Evolutionary conservation across 1,139 yeast species (phyloP).

Genomic region (Taiozyma onychis): DNA sequence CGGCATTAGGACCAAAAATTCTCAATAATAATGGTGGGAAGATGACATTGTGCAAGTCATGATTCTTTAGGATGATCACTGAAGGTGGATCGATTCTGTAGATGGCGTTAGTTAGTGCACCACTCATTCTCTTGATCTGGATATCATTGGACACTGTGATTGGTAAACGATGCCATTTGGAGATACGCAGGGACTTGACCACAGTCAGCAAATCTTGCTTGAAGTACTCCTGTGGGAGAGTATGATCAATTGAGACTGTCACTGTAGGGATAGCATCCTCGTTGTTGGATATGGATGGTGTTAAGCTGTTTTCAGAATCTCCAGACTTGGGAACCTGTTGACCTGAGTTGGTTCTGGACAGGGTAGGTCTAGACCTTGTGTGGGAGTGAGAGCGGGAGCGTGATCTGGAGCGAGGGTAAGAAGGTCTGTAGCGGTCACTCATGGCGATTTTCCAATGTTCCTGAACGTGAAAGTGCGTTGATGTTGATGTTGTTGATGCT

Average conservation of each 20-base stretch:
- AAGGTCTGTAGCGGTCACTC: conserved; percentile 6
- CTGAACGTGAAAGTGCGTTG: neutral
- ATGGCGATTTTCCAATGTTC: neutral
- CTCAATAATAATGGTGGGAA: conserved; percentile 55
- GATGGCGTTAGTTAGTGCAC: conserved; percentile 91
- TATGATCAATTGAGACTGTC: conserved; percentile 47
- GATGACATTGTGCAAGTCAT: conserved; percentile 15
- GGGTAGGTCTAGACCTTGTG: neutral
- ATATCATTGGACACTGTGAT: conserved; percentile 30
- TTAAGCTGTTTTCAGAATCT: neutral
- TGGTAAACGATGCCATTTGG: conserved; percentile 64
- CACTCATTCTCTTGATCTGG: conserved; percentile 64
- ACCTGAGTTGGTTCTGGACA: neutral
- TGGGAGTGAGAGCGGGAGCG: conserved; percentile 9
- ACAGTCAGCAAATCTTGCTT: conserved; percentile 73
- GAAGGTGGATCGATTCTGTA: conserved; percentile 48
- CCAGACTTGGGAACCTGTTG: neutral
- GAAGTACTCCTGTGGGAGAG: conserved; percentile 78
- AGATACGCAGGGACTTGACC: conserved; percentile 56
- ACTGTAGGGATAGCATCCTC: conserved; percentile 30
- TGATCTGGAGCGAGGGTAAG: conserved; percentile 2
- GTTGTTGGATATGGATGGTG: neutral
- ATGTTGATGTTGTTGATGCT: neutral
- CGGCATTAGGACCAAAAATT: conserved; percentile 90
- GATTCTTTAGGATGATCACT: conserved; percentile 30